phyloP scores from a whole-genome alignment of 2,329 filamentous ascomycete species.

The Aspergillus tanneri region DNA sequence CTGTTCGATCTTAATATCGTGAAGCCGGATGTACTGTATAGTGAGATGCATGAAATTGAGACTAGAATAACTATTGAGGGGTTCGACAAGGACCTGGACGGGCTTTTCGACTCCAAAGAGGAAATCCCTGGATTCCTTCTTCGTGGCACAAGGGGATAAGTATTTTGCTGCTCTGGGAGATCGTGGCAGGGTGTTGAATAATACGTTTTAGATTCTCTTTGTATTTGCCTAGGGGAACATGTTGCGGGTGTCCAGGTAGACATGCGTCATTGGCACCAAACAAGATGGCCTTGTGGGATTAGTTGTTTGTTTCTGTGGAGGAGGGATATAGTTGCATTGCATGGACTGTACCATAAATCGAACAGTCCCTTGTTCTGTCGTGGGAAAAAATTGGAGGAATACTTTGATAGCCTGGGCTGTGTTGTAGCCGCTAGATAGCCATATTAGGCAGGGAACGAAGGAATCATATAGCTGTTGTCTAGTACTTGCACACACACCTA shows the following conservation, averaged over 20 bases:
- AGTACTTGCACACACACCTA: constrained; percentile 44
- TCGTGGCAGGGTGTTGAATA: constrained; percentile 67
- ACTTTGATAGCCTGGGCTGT: constrained; percentile 70
- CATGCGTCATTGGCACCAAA: constrained; percentile 90
- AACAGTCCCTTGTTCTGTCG: constrained; percentile 54
- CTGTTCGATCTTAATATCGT: constrained; percentile 83
- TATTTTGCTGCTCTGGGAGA: constrained; percentile 70
- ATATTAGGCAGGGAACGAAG: no score
- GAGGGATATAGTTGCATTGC: not conserved
- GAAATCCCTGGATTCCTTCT: constrained; percentile 14
- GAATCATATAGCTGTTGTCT: no score
- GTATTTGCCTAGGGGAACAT: constrained; percentile 75
- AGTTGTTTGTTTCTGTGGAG: constrained; percentile 4
- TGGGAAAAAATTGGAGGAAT: constrained; percentile 68
- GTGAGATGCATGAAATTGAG: constrained; percentile 25
- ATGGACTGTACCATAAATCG: constrained; percentile 41
- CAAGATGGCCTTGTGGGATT: constrained; percentile 68
- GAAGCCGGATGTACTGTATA: constrained; percentile 61
- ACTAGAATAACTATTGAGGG: constrained; percentile 50
- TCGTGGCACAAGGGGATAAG: constrained; percentile 59
- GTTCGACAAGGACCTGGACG: constrained; percentile 28
- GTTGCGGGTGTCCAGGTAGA: constrained; percentile 66
- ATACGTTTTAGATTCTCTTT: constrained; percentile 70
- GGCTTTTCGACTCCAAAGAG: constrained; percentile 15
- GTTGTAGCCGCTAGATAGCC: constrained; percentile 80